A percentile compares a stretch with the other conserved stretches of the same genome.
phyloP scores from a whole-genome alignment of 306 rosid genomes.

The Vigna nakashimae region DNA sequence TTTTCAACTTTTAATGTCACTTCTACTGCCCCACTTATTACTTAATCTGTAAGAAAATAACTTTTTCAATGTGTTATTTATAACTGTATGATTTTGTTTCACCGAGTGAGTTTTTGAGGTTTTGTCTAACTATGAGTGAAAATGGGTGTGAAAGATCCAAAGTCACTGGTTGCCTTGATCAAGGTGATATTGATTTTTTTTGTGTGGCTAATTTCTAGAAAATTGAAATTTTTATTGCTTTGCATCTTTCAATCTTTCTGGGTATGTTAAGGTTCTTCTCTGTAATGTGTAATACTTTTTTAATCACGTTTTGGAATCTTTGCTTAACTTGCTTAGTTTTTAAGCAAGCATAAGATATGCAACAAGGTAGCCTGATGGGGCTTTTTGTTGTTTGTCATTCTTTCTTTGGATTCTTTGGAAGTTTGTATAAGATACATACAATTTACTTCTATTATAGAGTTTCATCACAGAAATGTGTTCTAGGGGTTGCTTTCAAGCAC shows the following conservation, averaged over 20 bases:
- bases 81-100: constrained; percentile 11
- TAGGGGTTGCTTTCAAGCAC: constrained; percentile 68
- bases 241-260: constrained; percentile 47
- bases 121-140: constrained; percentile 26
- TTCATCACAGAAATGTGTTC: constrained; percentile 56
- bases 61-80: not conserved
- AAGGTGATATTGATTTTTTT: constrained; percentile 35
- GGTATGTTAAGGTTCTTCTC: constrained; percentile 49
- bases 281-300: constrained; percentile 33
- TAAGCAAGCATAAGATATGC: constrained; percentile 64
- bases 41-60: constrained; percentile 24
- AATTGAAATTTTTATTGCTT: constrained; percentile 16
- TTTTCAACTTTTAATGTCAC: constrained; percentile 30
- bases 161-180: not conserved
- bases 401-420: constrained; percentile 59
- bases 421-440: constrained; percentile 40
- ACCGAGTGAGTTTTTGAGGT: constrained; percentile 23
- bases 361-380: constrained; percentile 40
- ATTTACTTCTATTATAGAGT: constrained; percentile 44
- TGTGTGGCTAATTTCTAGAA: constrained; percentile 40
- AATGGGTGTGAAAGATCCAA: not conserved
- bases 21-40: constrained; percentile 5
- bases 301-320: constrained; percentile 49
- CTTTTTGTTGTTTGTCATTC: constrained; percentile 55
- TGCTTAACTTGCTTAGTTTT: constrained; percentile 67